A percentile compares a stretch with the other conserved stretches of the same genome.
Conservation (phyloP, 2,329 filamentous ascomycete species). For the Alternaria viburni region DNA sequence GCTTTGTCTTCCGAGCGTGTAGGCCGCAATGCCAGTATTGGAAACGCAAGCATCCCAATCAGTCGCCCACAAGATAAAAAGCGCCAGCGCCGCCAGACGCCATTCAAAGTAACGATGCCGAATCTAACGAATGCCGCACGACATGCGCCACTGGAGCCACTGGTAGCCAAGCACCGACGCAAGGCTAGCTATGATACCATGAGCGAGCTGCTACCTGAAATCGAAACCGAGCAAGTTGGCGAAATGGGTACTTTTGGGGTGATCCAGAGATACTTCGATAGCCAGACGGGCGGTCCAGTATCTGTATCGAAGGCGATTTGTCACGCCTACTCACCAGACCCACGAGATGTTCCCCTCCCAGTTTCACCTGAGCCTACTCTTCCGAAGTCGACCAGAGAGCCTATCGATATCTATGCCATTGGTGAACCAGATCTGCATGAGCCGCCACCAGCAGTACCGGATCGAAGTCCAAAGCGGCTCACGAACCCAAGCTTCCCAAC, state of each 20-base stretch:
- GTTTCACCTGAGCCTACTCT: conserved; percentile 12
- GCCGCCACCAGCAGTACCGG: conserved; percentile 28
- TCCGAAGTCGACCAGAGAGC: conserved; percentile 9
- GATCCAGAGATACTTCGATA: conserved; percentile 41
- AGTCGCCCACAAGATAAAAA: conserved; percentile 24
- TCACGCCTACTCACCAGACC: conserved; percentile 18
- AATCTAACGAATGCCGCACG: conserved; percentile 10
- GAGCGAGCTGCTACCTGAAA: conserved; percentile 27
- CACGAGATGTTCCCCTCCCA: conserved; percentile 18
- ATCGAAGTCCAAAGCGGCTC: conserved; percentile 33
- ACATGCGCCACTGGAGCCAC: conserved; percentile 37
- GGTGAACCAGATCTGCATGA: conserved; percentile 21
- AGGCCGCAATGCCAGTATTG: conserved; percentile 16
- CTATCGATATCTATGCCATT: conserved; percentile 20
- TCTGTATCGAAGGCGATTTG: conserved; percentile 12
- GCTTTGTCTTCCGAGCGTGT: conserved; percentile 2
- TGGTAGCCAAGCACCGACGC: conserved; percentile 33
- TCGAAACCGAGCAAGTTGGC: conserved; percentile 28
- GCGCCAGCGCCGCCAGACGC: conserved; percentile 35
- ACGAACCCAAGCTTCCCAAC: conserved; percentile 23
- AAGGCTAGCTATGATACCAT: conserved; percentile 27
- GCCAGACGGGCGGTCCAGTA: conserved; percentile 24
- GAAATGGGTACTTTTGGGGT: conserved; percentile 36
- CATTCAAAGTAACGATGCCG: conserved; percentile 25
- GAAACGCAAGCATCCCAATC: conserved; percentile 12